A percentile compares a stretch with the other conserved stretches of the same genome.
Evolutionary conservation across 2,329 filamentous ascomycete genomes (phyloP).

Genomic region (Exophiala mesophila): DNA sequence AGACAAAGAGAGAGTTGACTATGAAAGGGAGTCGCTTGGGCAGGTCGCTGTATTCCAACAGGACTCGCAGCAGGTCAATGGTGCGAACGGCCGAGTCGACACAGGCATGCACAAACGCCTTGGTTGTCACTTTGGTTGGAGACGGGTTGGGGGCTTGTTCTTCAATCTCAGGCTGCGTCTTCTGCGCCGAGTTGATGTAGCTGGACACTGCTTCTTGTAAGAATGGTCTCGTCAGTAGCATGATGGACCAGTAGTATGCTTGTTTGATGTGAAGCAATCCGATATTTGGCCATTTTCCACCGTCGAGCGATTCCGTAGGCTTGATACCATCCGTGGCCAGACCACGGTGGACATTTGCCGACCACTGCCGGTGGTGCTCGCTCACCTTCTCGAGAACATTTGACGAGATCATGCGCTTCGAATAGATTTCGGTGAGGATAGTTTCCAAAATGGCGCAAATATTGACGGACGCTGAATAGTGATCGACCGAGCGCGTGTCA

Average conservation of each 20-base stretch:
- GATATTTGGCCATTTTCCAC: constrained; percentile 25
- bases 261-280: constrained; percentile 33
- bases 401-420: constrained; percentile 35
- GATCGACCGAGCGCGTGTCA: constrained; percentile 16
- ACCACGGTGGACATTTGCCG: constrained; percentile 14
- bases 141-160: neutral
- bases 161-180: no score
- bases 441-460: constrained; percentile 37
- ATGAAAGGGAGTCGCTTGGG: constrained; percentile 43
- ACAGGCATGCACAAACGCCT: constrained; percentile 29
- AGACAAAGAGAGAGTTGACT: constrained; percentile 45
- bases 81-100: constrained; percentile 39
- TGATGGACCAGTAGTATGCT: constrained; percentile 38
- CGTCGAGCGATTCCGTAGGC: neutral
- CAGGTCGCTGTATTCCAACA: constrained; percentile 32
- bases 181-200: neutral
- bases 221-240: constrained; percentile 36
- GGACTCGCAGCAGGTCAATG: constrained; percentile 37
- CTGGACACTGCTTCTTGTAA: constrained; percentile 29
- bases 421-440: constrained; percentile 37
- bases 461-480: constrained; percentile 31
- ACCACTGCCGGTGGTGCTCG: constrained; percentile 37
- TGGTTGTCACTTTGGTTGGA: constrained; percentile 1
- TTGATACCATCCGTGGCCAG: constrained; percentile 23
- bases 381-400: constrained; percentile 35